A percentile compares a stretch with the other conserved stretches of the same genome.
phyloP scores from a whole-genome alignment of 306 rosid genomes.

The Lagenaria siceraria region DNA sequence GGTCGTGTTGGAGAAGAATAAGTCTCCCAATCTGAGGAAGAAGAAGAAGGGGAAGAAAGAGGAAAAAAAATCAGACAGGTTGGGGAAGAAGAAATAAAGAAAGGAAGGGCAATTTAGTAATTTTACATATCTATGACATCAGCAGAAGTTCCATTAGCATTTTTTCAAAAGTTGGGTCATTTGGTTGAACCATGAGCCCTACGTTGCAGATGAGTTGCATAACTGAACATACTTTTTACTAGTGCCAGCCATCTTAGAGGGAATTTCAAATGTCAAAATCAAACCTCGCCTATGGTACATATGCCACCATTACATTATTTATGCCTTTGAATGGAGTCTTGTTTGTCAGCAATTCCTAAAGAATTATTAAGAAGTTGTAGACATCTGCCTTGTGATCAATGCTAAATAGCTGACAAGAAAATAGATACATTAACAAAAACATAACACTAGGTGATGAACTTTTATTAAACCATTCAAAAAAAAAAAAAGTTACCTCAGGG shows the following conservation, averaged over 20 bases:
- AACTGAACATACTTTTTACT: background rate
- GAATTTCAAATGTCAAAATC: background rate
- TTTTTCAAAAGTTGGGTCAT: no score
- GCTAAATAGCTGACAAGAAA: constrained; percentile 30
- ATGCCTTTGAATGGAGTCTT: constrained; percentile 42
- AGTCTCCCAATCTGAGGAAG: no score
- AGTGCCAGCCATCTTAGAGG: background rate
- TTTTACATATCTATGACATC: no score
- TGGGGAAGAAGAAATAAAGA: no score
- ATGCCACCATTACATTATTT: constrained; percentile 43
- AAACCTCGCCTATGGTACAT: constrained; percentile 41
- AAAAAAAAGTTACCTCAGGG: constrained; percentile 30
- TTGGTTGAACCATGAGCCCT: no score
- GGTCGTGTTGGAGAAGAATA: no score
- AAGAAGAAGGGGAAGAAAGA: no score
- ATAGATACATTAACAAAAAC: background rate
- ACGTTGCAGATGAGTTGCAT: background rate
- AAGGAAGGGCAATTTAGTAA: no score
- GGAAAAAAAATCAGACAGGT: no score
- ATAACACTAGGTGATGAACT: background rate
- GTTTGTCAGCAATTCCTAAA: constrained; percentile 47
- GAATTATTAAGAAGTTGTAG: constrained; percentile 45
- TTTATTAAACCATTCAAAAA: background rate
- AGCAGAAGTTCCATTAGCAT: no score
- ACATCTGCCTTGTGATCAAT: constrained; percentile 51